A percentile compares a stretch with the other conserved stretches of the same genome.
These are phyloP conservation scores for Cyclocybe cylindracea DNA, from an alignment of 768 basidiomycete genomes.

Conservation along the genomic window DNA sequence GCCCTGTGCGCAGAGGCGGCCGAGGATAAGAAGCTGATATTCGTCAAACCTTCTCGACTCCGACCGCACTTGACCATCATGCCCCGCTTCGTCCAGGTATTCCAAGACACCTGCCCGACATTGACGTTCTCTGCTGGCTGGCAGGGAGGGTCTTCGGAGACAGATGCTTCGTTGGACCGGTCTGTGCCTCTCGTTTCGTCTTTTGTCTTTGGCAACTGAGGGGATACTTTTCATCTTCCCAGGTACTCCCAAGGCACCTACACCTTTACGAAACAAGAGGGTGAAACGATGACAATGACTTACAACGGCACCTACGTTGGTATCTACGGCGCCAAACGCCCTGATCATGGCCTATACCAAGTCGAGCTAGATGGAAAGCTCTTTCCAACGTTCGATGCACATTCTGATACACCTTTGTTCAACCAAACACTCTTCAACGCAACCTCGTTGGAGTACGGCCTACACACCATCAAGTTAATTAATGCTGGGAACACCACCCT, in stretches of 20 bases:
- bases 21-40: background rate
- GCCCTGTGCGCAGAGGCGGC: too few relatives aligned
- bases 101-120: conserved; percentile 28
- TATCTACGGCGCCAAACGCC: conserved; percentile 22
- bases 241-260: conserved; percentile 38
- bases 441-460: conserved; percentile 10
- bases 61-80: conserved; percentile 8
- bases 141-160: conserved; percentile 17
- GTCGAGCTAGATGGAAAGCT: conserved; percentile 16
- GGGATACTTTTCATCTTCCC: background rate
- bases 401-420: conserved; percentile 9
- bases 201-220: too few relatives aligned
- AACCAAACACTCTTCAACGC: conserved; percentile 21
- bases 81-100: conserved; percentile 24
- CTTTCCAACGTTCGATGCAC: conserved; percentile 13
- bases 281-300: conserved; percentile 24
- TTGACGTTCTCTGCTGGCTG: conserved; percentile 27
- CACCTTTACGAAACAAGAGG: conserved; percentile 28
- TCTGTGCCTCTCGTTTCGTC: conserved; percentile 2
- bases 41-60: background rate
- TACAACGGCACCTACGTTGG: conserved; percentile 36
- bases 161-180: conserved; percentile 13
- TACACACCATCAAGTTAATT: conserved; percentile 17
- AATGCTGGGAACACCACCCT: conserved; percentile 17
- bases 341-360: conserved; percentile 17